Conservation (phyloP, 768 basidiomycete genomes). For the Heimioporus sp. region DNA sequence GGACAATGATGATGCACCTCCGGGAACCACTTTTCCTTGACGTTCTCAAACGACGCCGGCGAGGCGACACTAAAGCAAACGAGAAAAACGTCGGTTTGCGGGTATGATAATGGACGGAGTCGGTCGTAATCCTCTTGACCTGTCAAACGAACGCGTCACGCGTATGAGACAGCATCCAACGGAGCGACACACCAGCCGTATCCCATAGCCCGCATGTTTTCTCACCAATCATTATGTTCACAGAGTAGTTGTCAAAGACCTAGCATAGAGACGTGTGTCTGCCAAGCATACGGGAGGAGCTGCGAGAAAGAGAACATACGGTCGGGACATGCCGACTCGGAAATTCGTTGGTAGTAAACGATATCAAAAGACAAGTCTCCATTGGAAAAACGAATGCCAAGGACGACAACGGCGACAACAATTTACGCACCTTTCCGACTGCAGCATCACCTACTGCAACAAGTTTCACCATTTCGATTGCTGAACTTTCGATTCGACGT, state of each 20-base stretch:
- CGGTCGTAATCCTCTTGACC: constrained; percentile 99
- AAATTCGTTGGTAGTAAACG: constrained; percentile 97
- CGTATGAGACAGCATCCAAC: not conserved
- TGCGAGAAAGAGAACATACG: constrained; percentile 47
- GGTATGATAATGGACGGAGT: constrained; percentile 97
- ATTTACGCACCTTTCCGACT: constrained; percentile 83
- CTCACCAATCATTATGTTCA: constrained; percentile 99
- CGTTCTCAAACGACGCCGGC: constrained; percentile 98
- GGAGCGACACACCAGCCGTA: constrained; percentile 78
- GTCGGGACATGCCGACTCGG: constrained; percentile 99
- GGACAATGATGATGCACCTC: constrained; percentile 99
- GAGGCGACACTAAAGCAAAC: constrained; percentile 99
- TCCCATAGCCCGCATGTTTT: constrained; percentile 99
- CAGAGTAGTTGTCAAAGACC: constrained; percentile 97
- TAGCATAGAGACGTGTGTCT: constrained; percentile 34
- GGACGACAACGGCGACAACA: not conserved
- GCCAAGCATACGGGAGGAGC: constrained; percentile 6
- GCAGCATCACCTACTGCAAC: constrained; percentile 98
- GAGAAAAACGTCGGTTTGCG: constrained; percentile 98
- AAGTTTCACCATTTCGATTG: constrained; percentile 78
- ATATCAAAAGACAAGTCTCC: constrained; percentile 97
- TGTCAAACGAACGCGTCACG: constrained; percentile 30
- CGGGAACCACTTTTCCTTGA: constrained; percentile 99
- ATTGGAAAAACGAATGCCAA: constrained; percentile 1
- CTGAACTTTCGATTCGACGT: too few species aligned